Conservation (phyloP, 2,329 filamentous ascomycete genomes). For the Metarhizium rileyi region DNA sequence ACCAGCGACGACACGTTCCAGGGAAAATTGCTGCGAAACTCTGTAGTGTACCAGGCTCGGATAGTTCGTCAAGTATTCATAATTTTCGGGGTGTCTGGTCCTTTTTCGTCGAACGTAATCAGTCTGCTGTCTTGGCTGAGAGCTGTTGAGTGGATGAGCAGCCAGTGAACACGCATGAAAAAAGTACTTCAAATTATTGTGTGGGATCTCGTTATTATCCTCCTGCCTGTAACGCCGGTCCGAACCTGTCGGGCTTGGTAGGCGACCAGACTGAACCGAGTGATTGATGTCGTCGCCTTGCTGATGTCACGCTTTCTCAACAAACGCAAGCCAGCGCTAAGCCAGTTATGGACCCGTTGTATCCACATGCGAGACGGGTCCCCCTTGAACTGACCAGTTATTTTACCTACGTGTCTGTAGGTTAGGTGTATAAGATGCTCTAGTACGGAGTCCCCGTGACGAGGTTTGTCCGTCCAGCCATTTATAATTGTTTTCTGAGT, state of each 20-base stretch:
- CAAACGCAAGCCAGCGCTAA: background rate
- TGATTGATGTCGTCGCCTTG: background rate
- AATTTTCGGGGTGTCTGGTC: background rate
- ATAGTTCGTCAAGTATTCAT: background rate
- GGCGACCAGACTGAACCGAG: background rate
- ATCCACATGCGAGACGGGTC: background rate
- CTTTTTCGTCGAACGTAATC: background rate
- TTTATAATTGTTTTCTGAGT: no score
- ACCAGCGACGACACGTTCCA: background rate
- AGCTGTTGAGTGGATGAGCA: background rate
- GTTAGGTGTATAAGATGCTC: no score
- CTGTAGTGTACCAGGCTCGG: background rate
- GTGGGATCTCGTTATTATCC: background rate
- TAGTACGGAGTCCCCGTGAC: no score
- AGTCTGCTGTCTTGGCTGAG: background rate
- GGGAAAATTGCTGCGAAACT: background rate
- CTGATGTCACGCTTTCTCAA: constrained; percentile 1
- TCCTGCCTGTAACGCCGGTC: background rate
- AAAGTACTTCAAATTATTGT: background rate
- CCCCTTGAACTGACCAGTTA: no score
- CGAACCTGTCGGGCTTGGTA: background rate
- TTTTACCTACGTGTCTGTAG: no score
- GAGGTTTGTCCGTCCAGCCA: no score
- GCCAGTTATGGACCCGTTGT: background rate
- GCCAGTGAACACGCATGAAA: background rate